phyloP scores from a whole-genome alignment of 2,329 filamentous ascomycete genomes.

The Fusarium humuli region DNA sequence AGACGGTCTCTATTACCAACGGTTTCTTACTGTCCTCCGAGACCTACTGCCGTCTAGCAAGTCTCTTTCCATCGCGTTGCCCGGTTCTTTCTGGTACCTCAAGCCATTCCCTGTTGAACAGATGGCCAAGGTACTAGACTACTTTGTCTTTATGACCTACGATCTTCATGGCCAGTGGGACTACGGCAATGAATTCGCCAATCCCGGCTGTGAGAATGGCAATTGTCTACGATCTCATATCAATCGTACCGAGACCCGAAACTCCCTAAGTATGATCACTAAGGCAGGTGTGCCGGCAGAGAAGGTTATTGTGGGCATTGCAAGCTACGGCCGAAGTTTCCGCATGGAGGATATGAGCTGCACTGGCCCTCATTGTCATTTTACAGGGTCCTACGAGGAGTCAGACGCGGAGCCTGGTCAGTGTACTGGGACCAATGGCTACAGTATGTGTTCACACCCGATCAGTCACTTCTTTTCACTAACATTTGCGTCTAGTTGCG shows the following conservation, averaged over 20 bases:
- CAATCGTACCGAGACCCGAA: conserved; percentile 52
- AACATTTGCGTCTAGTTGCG: no score
- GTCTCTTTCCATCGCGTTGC: conserved; percentile 49
- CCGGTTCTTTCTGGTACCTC: conserved; percentile 53
- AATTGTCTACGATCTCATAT: conserved; percentile 53
- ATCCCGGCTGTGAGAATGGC: conserved; percentile 45
- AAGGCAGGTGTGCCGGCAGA: conserved; percentile 49
- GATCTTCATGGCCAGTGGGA: conserved; percentile 54
- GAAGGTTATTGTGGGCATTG: conserved; percentile 50
- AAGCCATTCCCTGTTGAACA: conserved; percentile 47
- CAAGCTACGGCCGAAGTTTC: conserved; percentile 51
- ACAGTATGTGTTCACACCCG: conserved; percentile 18
- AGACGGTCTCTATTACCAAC: conserved; percentile 29
- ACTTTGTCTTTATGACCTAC: conserved; percentile 54
- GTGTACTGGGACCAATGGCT: conserved; percentile 44
- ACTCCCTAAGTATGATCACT: conserved; percentile 51
- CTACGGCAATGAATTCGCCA: conserved; percentile 43
- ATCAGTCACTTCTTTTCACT: no score
- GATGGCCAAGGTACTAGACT: conserved; percentile 47
- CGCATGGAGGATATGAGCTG: conserved; percentile 49
- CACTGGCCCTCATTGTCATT: conserved; percentile 43
- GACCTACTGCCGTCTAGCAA: conserved; percentile 32
- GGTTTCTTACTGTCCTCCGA: conserved; percentile 12
- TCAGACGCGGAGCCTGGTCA: neutral
- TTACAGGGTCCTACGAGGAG: conserved; percentile 25